These are phyloP conservation scores for Mycena amicta DNA, from an alignment of 768 basidiomycete species.

Conservation along the genomic window DNA sequence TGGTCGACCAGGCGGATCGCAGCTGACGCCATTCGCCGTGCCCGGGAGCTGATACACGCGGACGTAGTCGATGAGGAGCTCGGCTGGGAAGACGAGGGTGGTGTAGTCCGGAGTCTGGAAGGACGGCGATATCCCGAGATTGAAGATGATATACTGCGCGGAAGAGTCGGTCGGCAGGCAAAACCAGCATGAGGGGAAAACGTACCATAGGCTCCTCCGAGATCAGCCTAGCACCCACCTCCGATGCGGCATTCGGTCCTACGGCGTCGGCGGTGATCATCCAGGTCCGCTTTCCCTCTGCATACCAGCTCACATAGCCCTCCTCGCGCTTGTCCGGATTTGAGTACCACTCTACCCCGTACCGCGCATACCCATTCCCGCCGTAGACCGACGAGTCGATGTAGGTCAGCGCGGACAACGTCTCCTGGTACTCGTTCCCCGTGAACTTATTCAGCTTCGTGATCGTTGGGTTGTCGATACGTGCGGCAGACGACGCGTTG, in stretches of 20 bases:
- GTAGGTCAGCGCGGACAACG: not conserved
- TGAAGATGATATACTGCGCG: slow-evolving; percentile 75
- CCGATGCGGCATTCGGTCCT: slow-evolving; percentile 50
- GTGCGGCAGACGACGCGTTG: not conserved
- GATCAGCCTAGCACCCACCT: slow-evolving; percentile 70
- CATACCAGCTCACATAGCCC: slow-evolving; percentile 82
- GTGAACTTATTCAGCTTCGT: not conserved
- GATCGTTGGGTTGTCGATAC: not conserved
- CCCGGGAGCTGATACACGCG: slow-evolving; percentile 63
- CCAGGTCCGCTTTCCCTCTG: slow-evolving; percentile 66
- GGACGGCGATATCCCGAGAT: slow-evolving; percentile 74
- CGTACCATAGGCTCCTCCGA: slow-evolving; percentile 84
- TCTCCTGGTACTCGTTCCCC: slow-evolving; percentile 2
- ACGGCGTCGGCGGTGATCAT: slow-evolving; percentile 65
- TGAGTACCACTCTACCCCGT: slow-evolving; percentile 1
- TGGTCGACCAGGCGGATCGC: slow-evolving; percentile 59
- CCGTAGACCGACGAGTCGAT: slow-evolving; percentile 1
- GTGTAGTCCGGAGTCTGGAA: slow-evolving; percentile 54
- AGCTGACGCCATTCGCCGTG: slow-evolving; percentile 49
- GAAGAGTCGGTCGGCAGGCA: not conserved
- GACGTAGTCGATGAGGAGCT: slow-evolving; percentile 70
- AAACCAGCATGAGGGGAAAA: not conserved
- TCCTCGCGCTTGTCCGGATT: not conserved
- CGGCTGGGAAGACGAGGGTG: slow-evolving; percentile 56
- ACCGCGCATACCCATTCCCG: slow-evolving; percentile 1